A percentile compares a stretch with the other conserved stretches of the same genome.
Conservation (phyloP, 2,329 filamentous ascomycete species). For the Botrytis elliptica region DNA sequence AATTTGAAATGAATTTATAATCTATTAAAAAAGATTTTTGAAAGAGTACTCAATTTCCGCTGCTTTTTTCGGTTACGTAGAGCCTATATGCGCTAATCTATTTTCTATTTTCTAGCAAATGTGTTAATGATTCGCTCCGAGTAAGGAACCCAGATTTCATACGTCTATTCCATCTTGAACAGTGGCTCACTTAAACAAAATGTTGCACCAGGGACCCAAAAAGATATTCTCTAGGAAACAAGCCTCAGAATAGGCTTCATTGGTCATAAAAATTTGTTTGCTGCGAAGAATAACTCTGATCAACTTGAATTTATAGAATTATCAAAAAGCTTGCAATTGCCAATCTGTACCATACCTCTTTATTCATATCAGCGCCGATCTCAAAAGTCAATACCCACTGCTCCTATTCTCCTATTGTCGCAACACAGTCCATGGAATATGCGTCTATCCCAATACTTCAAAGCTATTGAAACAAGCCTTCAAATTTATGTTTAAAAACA, state of each 20-base stretch:
- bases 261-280: neutral
- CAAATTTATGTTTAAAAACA: conserved; percentile 1
- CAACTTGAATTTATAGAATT: neutral
- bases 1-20: too few species aligned
- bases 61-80: too few species aligned
- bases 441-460: conserved; percentile 4
- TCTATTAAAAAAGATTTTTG: too few species aligned
- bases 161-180: neutral
- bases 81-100: neutral
- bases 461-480: neutral
- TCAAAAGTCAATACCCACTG: neutral
- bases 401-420: neutral
- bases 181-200: neutral
- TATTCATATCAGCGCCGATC: neutral
- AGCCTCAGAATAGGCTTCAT: neutral
- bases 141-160: neutral
- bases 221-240: neutral
- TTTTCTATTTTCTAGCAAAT: neutral
- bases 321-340: neutral
- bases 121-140: neutral
- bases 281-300: neutral
- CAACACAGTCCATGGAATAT: neutral
- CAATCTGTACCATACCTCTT: conserved; percentile 4
- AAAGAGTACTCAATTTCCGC: too few species aligned
- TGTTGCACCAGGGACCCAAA: neutral